Evolutionary conservation across 345 rosid genomes (phyloP), one percentile per base, ranked within the genome.

Genomic region (Angophora floribunda): DNA sequence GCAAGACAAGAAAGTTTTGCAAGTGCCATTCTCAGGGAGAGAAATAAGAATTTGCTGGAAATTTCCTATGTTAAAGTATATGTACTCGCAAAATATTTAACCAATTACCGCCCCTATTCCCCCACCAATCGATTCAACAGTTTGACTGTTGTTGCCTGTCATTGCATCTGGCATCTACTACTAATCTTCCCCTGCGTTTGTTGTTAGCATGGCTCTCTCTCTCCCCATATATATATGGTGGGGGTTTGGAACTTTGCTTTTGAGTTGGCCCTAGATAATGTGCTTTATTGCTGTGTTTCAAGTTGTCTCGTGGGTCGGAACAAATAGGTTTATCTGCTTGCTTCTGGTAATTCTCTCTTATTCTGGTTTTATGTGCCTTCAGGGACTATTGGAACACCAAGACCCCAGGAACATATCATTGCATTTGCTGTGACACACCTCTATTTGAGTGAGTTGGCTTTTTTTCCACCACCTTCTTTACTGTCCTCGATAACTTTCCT

Each of bases 311-410:
- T 85, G 21, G 4, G 86, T 44, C 9, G 82, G 28, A 75, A 41
- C 49, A 85, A 8, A 28, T 1, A 28, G 86, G 36, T 26, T n/a
- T 85, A 9, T n/a, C 52, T 28, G 55, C 52, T 52, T 51, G 16
- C 57, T 59, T n/a, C 14, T 49, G 49, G 19, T 82, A 51, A n/a
- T 32, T 41, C 13, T 86, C 59, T 61, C 14, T 86, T 86, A 30
- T 88, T 50, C 41, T 80, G 50, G 30, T 22, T 21, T 85, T 75
- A 45, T 51, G 86, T 17, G 30, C 87, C 47, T 85, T 88, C 93
- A 97, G 99, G 49, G 98, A 96, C 90, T 96, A 96, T 86, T 96
- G 98, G 95, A 95, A 95, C 92, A 93, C 96, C 47, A 96, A 96
- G 92, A 93, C 96, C 8, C 91, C 94, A 4, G 99, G 99, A 88